Conservation (phyloP, 257 asterid species). For the Anisodus acutangulus region DNA sequence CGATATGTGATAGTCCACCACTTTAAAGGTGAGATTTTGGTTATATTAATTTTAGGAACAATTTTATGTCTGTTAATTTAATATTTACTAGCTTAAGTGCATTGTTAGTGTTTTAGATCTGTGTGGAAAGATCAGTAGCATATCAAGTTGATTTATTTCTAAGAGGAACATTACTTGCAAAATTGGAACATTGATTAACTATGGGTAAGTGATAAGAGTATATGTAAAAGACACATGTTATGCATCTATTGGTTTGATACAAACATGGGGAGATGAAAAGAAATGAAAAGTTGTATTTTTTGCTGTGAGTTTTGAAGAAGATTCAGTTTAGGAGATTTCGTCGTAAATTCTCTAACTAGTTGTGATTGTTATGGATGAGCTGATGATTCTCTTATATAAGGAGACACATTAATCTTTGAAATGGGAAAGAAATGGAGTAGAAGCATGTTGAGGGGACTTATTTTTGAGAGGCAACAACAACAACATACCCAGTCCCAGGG, state of each 20-base stretch:
- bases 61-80: not conserved
- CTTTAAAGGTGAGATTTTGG: not conserved
- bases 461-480: not conserved
- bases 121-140: not conserved
- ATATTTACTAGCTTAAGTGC: constrained; percentile 9
- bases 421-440: not conserved
- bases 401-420: not conserved
- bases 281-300: not conserved
- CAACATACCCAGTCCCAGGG: too few relatives aligned
- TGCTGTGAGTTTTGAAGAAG: not conserved
- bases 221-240: not conserved
- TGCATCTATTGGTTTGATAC: constrained; percentile 10
- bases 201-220: not conserved
- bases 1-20: not conserved
- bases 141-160: not conserved
- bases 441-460: not conserved
- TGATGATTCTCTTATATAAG: not conserved
- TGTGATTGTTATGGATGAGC: not conserved
- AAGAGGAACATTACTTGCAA: constrained; percentile 18
- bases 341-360: not conserved
- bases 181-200: not conserved
- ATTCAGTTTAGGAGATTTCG: not conserved
- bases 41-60: not conserved
- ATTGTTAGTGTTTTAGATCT: constrained; percentile 25
- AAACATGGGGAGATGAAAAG: not conserved